Evolutionary conservation across 75 land plant species (phyloP).

Genomic region (Selaginella tamariscina): DNA sequence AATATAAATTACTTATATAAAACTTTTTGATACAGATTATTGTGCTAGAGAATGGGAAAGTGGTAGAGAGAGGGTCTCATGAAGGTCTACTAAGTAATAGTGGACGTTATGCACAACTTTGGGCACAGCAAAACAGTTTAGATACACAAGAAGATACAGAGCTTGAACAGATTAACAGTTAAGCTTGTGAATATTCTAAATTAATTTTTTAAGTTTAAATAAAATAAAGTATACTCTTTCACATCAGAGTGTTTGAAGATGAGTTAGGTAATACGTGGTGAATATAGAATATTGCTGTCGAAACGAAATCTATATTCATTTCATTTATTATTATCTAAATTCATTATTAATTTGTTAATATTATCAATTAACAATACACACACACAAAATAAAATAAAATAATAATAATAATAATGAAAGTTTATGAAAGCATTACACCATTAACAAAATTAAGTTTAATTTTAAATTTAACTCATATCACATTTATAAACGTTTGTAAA

Average conservation of each 20-base stretch:
- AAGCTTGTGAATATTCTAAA: not conserved
- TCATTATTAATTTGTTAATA: not conserved
- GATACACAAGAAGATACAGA: slow-evolving; percentile 15
- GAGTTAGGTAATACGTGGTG: too few relatives aligned
- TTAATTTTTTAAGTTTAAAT: not conserved
- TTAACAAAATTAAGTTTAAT: too few relatives aligned
- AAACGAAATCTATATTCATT: too few relatives aligned
- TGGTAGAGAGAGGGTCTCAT: slow-evolving; percentile 85
- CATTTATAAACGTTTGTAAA: too few relatives aligned
- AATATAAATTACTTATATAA: not conserved
- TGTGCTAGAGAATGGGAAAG: slow-evolving; percentile 79
- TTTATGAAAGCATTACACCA: too few relatives aligned
- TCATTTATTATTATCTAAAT: not conserved
- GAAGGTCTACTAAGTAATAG: slow-evolving; percentile 50
- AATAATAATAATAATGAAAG: too few relatives aligned
- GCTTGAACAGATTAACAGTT: not conserved
- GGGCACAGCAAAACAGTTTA: slow-evolving; percentile 70
- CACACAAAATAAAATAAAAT: too few relatives aligned
- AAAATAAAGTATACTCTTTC: not conserved
- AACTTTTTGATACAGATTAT: slow-evolving; percentile 40
- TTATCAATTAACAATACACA: too few relatives aligned
- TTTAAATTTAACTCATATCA: too few relatives aligned
- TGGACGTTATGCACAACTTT: slow-evolving; percentile 92
- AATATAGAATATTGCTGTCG: too few relatives aligned
- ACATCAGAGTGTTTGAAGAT: not conserved